Evolutionary conservation across 768 basidiomycete species (phyloP).

Genomic region (Lactifluus rugatus): DNA sequence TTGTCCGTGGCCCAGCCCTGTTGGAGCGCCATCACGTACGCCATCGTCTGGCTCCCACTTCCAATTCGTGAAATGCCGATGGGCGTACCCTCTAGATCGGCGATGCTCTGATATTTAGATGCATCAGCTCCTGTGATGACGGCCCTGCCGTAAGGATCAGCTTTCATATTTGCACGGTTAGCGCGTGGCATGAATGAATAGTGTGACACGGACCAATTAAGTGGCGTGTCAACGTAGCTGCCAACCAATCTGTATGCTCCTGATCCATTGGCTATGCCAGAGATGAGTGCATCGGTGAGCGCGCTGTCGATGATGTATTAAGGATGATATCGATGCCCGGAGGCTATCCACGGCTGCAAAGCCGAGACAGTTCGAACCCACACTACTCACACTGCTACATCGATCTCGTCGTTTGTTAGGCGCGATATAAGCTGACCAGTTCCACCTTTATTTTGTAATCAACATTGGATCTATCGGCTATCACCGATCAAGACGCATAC

Average conservation of each 20-base stretch:
- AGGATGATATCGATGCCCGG: not conserved
- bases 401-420: slow-evolving; percentile 66
- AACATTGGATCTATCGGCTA: not conserved
- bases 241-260: slow-evolving; percentile 85
- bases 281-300: slow-evolving; percentile 83
- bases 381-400: slow-evolving; percentile 73
- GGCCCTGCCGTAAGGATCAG: slow-evolving; percentile 46
- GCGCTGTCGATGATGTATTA: slow-evolving; percentile 38
- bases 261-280: slow-evolving; percentile 86
- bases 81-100: slow-evolving; percentile 68
- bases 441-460: slow-evolving; percentile 42
- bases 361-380: too few relatives aligned
- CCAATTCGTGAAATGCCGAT: slow-evolving; percentile 86
- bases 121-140: slow-evolving; percentile 84
- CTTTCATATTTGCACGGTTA: not conserved
- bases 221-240: slow-evolving; percentile 79
- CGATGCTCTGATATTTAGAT: slow-evolving; percentile 56
- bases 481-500: slow-evolving; percentile 30
- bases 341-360: not conserved
- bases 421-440: slow-evolving; percentile 77
- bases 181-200: too few relatives aligned
- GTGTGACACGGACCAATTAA: slow-evolving; percentile 54
- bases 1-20: slow-evolving; percentile 65
- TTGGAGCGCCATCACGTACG: slow-evolving; percentile 85
- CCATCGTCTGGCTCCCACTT: slow-evolving; percentile 93